Evolutionary conservation across 1,284 basidiomycete genomes (phyloP), one percentile per base, ranked within the genome.

Genomic region (Waitea zeae): DNA sequence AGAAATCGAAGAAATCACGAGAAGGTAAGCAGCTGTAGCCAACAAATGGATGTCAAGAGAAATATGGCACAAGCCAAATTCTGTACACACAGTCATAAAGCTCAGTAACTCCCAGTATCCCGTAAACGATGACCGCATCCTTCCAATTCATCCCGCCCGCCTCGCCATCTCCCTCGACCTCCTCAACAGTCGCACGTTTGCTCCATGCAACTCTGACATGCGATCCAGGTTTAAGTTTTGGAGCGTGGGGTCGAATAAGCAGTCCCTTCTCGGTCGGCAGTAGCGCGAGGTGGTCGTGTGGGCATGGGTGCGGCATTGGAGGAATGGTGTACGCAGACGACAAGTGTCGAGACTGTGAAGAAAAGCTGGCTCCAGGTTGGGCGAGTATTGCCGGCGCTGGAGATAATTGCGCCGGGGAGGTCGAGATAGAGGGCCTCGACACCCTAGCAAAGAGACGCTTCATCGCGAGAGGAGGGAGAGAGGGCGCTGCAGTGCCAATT

Each of bases 1-100:
- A 33, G 57, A 56, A 38, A 65, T 66, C 4, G 67, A 60, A 13
- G 68, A 70, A 30, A 84, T 64, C 4, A 79, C 73, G 30, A 84
- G 55, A 12, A 84, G 52, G 56, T 82, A 73, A 6, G 80, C 75
- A 31, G 66, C 80, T 83, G 30, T n/a, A n/a, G n/a, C n/a, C n/a
- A n/a, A n/a, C n/a, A n/a, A n/a, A 39, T 22, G 22, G 34, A 37
- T 9, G 36, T n/a, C 29, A 30, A 29, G 3, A 20, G 28, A 37
- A 37, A n/a, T n/a, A n/a, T n/a, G n/a, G n/a, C n/a, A n/a, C n/a
- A n/a, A n/a, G n/a, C n/a, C n/a, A n/a, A n/a, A n/a, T n/a, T n/a
- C n/a, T n/a, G 15, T 27, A 51, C 58, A 38, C 53, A 82, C 81
- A 68, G 44, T 70, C 63, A 47, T 70, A 79, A 20, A 86, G 53